Evolutionary conservation across 495 filamentous ascomycete genomes (phyloP).

Genomic region (Annulohypoxylon nitens): DNA sequence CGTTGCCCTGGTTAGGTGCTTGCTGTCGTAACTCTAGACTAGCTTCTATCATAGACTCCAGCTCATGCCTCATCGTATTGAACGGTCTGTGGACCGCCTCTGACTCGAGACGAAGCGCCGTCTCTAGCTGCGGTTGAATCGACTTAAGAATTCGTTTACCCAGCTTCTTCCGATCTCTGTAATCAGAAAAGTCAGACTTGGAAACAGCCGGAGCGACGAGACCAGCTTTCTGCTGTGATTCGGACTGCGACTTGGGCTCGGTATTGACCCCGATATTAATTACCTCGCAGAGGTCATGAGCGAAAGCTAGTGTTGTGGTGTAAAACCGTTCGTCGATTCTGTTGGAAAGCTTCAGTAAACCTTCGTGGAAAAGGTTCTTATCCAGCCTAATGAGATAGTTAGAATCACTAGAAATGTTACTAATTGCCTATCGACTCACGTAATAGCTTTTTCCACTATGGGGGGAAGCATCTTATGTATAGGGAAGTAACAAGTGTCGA

Average conservation of each 20-base stretch:
- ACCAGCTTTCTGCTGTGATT: conserved; percentile 48
- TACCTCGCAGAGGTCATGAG: conserved; percentile 75
- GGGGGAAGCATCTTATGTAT: conserved; percentile 81
- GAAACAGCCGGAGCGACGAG: conserved; percentile 45
- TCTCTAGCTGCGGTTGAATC: conserved; percentile 80
- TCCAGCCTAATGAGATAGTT: conserved; percentile 71
- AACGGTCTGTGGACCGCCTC: conserved; percentile 77
- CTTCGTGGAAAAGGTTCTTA: conserved; percentile 76
- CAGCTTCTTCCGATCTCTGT: conserved; percentile 67
- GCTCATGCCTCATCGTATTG: conserved; percentile 76
- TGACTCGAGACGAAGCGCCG: conserved; percentile 81
- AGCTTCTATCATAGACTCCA: conserved; percentile 78
- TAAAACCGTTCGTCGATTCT: conserved; percentile 79
- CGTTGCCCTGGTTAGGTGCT: conserved; percentile 43
- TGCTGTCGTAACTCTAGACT: conserved; percentile 60
- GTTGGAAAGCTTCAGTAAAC: conserved; percentile 71
- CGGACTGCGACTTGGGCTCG: conserved; percentile 42
- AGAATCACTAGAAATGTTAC: conserved; percentile 30
- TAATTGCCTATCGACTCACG: conserved; percentile 63
- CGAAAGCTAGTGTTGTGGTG: conserved; percentile 79
- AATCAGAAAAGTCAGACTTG: conserved; percentile 55
- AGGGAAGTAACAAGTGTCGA: conserved; percentile 92
- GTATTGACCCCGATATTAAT: conserved; percentile 76
- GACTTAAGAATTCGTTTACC: conserved; percentile 88
- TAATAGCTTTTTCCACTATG: conserved; percentile 80